These are phyloP conservation scores for Puya raimondii DNA, from an alignment of 176 grass and related monocot genomes.

Conservation along the genomic window DNA sequence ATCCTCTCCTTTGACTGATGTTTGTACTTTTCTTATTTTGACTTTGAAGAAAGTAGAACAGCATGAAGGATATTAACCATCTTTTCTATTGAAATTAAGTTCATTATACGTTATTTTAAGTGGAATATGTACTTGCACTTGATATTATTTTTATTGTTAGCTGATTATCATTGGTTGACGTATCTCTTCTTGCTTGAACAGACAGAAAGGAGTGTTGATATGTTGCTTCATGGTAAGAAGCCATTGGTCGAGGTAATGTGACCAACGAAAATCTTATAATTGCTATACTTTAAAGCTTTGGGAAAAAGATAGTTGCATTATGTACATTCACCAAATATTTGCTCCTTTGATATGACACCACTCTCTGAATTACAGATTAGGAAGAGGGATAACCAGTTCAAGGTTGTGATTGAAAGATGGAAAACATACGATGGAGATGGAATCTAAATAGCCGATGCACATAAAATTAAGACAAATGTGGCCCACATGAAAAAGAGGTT, in stretches of 20 bases:
- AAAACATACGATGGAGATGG: conserved; percentile 90
- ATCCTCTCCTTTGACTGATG: background rate
- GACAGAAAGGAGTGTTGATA: conserved; percentile 96
- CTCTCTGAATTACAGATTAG: conserved; percentile 44
- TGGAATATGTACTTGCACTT: too few species aligned
- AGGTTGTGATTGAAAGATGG: conserved; percentile 93
- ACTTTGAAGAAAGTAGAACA: background rate
- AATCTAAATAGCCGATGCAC: conserved; percentile 32
- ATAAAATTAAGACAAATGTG: background rate
- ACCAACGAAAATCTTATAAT: background rate
- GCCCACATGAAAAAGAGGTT: background rate
- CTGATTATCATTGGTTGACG: background rate
- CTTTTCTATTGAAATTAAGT: background rate
- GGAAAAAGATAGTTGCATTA: conserved; percentile 2
- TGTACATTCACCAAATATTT: background rate
- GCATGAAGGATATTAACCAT: background rate
- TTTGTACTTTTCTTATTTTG: background rate
- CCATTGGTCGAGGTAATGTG: conserved; percentile 70
- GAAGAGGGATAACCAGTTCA: conserved; percentile 70
- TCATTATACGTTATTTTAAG: background rate
- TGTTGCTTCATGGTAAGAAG: conserved; percentile 81
- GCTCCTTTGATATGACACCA: background rate
- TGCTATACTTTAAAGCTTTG: background rate
- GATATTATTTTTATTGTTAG: too few species aligned
- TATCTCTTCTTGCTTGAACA: conserved; percentile 31